phyloP scores from a whole-genome alignment of 495 filamentous ascomycete genomes.

The Peziza echinospora region DNA sequence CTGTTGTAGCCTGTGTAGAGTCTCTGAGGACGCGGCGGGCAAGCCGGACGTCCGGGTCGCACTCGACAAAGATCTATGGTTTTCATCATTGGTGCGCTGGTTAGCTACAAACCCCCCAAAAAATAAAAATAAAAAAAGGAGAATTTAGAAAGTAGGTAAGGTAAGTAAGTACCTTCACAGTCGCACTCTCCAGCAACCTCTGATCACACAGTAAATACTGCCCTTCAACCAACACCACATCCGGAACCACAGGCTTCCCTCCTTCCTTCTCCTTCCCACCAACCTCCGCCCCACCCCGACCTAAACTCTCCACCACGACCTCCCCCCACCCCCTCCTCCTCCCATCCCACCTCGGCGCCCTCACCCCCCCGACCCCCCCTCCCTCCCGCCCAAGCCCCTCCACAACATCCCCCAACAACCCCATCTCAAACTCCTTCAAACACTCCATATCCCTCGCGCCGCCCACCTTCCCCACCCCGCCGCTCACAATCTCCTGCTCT shows the following conservation, averaged over 20 bases:
- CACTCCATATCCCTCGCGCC: not conserved
- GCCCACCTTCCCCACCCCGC: not conserved
- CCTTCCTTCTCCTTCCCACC: not conserved
- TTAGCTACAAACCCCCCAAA: no score
- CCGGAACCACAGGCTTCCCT: not conserved
- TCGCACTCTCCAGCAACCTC: no score
- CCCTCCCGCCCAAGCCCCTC: not conserved
- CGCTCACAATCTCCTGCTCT: no score
- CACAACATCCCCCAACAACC: slow-evolving; percentile 5
- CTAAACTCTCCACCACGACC: slow-evolving; percentile 5
- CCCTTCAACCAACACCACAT: slow-evolving; percentile 16
- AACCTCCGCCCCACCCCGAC: not conserved
- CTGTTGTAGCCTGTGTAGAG: no score
- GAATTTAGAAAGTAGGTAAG: no score
- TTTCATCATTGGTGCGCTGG: no score
- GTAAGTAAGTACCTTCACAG: no score
- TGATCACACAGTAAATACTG: no score
- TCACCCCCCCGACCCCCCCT: not conserved
- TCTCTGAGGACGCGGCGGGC: slow-evolving; percentile 15
- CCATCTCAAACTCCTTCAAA: slow-evolving; percentile 8
- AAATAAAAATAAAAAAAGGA: no score
- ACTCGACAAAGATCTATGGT: slow-evolving; percentile 17
- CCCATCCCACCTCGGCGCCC: not conserved
- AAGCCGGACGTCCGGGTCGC: slow-evolving; percentile 15
- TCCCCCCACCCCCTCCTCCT: no score